Evolutionary conservation across 75 land plant species (phyloP), one percentile per base, ranked within the genome.

Genomic region (Pinus tabuliformis): DNA sequence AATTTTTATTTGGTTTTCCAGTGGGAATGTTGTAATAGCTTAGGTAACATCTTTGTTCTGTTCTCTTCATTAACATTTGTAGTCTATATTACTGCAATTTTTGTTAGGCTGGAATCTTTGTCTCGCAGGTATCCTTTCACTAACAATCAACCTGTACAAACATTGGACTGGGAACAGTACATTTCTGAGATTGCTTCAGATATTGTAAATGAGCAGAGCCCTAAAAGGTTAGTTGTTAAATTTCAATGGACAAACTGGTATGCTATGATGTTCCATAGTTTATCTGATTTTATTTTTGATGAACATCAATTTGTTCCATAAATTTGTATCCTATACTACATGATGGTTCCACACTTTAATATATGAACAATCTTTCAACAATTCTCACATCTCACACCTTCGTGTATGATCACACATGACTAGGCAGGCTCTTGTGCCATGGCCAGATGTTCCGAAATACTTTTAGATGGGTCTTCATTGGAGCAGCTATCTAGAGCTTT

Each of bases 141-240:
- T 28, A 77, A 56, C 28, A 83, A 95, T 79, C 99, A 97, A 78
- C 83, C 80, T 62, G 88, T 92, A 56, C 92, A 90, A 18, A 83
- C 91, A 42, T 84, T 93, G 75, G 99, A 97, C 59, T 97, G 99
- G 99, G 99, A 97, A 78, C 95, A 94, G 59, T 97, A 89, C 78
- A 77, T 97, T 75, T 77, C 87, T 65, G 99, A 95, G 79, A 89
- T 97, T 76, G 92, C 98, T 80, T 85, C 90, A 65, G 98, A 94
- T 77, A 97, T 97, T 52, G 82, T 97, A 78, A 87, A 88, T 75
- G 99, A 97, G 82, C 99, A 97, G 68, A 97, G 99, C 78, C 99
- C 99, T 11, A 95, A 97, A 82, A 87, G 93, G 99, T 95, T 77
- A 60, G 45, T 73, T 5, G n/a, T n/a, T 39, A 68, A 12, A 42